Evolutionary conservation across 768 basidiomycete species (phyloP), one percentile per base, ranked within the genome.

Genomic region (Mycena metata): DNA sequence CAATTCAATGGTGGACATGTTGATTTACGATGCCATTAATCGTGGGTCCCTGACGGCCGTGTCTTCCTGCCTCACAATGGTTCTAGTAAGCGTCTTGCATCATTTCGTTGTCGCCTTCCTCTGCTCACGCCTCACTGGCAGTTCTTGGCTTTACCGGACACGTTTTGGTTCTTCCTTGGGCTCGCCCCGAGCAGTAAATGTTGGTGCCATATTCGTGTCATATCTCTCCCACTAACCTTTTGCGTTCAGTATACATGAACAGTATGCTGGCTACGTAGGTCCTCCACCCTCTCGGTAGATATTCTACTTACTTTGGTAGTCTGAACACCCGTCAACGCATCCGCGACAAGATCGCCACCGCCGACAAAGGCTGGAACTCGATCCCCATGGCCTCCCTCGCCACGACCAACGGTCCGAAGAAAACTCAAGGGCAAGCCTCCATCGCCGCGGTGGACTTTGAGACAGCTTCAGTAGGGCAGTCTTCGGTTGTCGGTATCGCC

Each of bases 251-350:
- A 0, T 71, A 71, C 59, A 71, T 71, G 70, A 71, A 67, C 24
- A 71, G 70, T 42, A 71, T 71, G 70, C 62, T 71, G 43, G 57
- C 66, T 15, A 71, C 70, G 70, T 71, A 41, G 5, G 70, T 51
- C 21, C n/a, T 35, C 9, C 10, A 2, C 39, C 11, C 39, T 3
- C 39, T 39, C 15, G 39, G 39, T 39, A 10, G 11, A 39, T 39
- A 39, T 9, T 11, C 15, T 15, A 39, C 39, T 39, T 15, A 39
- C 15, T 39, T 15, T 15, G 11, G 16, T 58, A 69, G 69, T 11
- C 64, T 69, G 41, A 69, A 69, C 39, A 57, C 30, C 15, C 64
- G 69, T 26, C 21, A 65, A 19, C 41, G 33, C 52, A 46, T 45
- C 36, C 69, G 69, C 9, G 54, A 65, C 19, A 46, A 65, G 21